These are phyloP conservation scores for Sanghuangporus baumii DNA, from an alignment of 1,284 basidiomycete species.

Conservation along the genomic window DNA sequence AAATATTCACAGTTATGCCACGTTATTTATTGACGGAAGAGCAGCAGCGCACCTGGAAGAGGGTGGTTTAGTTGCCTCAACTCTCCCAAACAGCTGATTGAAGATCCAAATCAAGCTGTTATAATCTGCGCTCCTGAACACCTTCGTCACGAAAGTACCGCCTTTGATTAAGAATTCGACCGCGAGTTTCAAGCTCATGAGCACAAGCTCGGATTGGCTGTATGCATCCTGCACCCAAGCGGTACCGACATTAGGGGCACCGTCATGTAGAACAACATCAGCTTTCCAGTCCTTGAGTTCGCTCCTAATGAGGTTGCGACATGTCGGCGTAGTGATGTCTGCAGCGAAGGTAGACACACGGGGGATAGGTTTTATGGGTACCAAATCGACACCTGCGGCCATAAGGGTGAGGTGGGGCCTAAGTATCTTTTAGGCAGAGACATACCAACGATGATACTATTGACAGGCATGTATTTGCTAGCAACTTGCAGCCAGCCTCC, in stretches of 20 bases:
- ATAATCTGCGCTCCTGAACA: constrained; percentile 98
- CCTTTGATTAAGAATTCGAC: constrained; percentile 94
- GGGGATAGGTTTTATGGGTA: constrained; percentile 94
- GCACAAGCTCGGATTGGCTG: constrained; percentile 93
- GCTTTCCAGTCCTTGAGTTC: constrained; percentile 99
- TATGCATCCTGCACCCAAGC: constrained; percentile 99
- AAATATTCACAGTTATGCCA: constrained; percentile 9
- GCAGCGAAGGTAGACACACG: constrained; percentile 89
- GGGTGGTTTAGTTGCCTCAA: constrained; percentile 98
- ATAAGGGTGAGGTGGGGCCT: background rate
- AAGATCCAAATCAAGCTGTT: constrained; percentile 99
- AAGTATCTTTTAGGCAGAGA: constrained; percentile 15
- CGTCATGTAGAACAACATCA: constrained; percentile 99
- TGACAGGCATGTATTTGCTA: constrained; percentile 96
- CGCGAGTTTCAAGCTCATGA: constrained; percentile 94
- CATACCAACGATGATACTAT: constrained; percentile 90
- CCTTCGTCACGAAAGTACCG: constrained; percentile 96
- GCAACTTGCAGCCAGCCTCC: constrained; percentile 99
- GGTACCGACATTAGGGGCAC: constrained; percentile 98
- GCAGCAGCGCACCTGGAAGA: constrained; percentile 72
- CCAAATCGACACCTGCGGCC: constrained; percentile 83
- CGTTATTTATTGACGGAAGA: constrained; percentile 1
- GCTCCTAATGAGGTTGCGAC: constrained; percentile 80
- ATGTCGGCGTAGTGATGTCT: constrained; percentile 93
- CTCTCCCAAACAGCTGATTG: constrained; percentile 91